Percentiles rank a stretch among this genome's conserved stretches.
phyloP scores from a whole-genome alignment of 164 flowering plant species.

The Nymphaea thermarum region DNA sequence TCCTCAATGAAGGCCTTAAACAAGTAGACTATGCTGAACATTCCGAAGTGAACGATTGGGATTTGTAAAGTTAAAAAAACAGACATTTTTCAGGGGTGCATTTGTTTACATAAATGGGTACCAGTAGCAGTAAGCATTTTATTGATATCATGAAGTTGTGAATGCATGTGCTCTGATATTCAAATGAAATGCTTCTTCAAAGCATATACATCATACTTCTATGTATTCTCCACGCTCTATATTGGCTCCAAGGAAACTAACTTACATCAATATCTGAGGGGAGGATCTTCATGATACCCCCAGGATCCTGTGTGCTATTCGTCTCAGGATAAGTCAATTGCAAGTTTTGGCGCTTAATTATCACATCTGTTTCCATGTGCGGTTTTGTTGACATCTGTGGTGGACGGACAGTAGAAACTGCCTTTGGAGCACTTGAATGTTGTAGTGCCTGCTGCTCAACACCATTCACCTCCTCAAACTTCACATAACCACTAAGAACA shows the following conservation, averaged over 20 bases:
- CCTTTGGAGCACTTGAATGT: constrained; percentile 29
- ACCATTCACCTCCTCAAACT: constrained; percentile 67
- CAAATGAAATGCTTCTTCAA: neutral
- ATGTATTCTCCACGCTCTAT: neutral
- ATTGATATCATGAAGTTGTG: too few species aligned
- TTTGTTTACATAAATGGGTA: neutral
- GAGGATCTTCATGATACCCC: constrained; percentile 89
- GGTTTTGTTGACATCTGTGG: constrained; percentile 27
- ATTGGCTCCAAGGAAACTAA: neutral
- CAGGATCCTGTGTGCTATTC: constrained; percentile 56
- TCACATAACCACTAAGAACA: constrained; percentile 67
- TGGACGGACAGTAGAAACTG: constrained; percentile 20
- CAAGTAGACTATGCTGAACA: neutral
- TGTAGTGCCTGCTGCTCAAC: constrained; percentile 28
- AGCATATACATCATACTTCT: neutral
- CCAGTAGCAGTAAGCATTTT: neutral
- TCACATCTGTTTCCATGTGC: constrained; percentile 28
- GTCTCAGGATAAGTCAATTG: constrained; percentile 33
- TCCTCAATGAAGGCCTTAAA: neutral
- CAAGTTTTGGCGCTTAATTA: constrained; percentile 13
- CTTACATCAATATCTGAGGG: constrained; percentile 88
- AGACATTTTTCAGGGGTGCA: neutral
- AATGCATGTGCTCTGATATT: neutral
- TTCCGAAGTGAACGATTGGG: neutral
- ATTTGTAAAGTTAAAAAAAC: neutral